Percentiles rank a stretch among this genome's conserved stretches.
Evolutionary conservation across 257 asterid species (phyloP).

Genomic region (Ocimum tenuiflorum): DNA sequence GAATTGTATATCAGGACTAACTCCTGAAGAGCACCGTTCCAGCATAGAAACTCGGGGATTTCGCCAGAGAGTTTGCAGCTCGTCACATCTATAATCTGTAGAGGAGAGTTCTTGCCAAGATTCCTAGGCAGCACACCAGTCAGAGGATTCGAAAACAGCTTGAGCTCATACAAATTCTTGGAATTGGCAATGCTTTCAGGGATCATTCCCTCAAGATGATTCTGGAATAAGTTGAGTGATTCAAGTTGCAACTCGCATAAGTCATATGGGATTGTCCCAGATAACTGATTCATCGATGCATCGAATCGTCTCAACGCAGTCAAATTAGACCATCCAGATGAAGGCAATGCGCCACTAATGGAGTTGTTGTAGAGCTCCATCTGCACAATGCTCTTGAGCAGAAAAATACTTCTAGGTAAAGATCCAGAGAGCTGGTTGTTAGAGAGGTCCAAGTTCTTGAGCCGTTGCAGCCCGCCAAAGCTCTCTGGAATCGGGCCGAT

Average conservation of each 20-base stretch:
- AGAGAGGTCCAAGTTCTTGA: constrained; percentile 53
- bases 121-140: constrained; percentile 55
- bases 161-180: constrained; percentile 49
- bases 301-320: constrained; percentile 62
- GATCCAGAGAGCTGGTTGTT: constrained; percentile 47
- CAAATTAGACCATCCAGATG: constrained; percentile 67
- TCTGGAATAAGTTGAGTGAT: constrained; percentile 55
- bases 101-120: constrained; percentile 61
- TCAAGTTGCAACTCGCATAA: constrained; percentile 63
- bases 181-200: constrained; percentile 64
- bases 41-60: constrained; percentile 55
- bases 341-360: constrained; percentile 47
- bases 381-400: constrained; percentile 49
- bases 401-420: constrained; percentile 37
- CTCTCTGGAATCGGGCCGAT: constrained; percentile 53
- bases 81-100: constrained; percentile 48
- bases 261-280: constrained; percentile 60
- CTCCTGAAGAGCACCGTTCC: constrained; percentile 38
- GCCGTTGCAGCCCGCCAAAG: constrained; percentile 38
- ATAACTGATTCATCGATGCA: constrained; percentile 48
- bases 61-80: constrained; percentile 39
- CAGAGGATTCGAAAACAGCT: constrained; percentile 41
- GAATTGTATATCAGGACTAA: constrained; percentile 39
- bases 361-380: constrained; percentile 62
- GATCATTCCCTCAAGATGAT: constrained; percentile 51